Evolutionary conservation across 495 filamentous ascomycete species (phyloP).

Genomic region (Xylaria venustula): DNA sequence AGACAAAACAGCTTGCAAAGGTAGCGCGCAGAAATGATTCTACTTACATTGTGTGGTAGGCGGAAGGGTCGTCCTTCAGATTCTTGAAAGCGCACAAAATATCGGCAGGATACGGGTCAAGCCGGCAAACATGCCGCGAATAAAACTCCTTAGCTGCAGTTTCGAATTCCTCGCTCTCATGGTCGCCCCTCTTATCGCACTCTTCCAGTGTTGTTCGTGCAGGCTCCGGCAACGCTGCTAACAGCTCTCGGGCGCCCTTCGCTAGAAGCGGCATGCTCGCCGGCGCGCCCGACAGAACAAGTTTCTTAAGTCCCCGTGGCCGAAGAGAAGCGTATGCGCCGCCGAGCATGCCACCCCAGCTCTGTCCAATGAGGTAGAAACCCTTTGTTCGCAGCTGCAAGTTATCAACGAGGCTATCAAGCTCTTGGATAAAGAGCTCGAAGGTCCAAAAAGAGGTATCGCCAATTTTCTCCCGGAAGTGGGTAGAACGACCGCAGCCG

Average conservation of each 20-base stretch:
- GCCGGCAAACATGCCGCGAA: slow-evolving; percentile 39
- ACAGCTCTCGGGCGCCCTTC: background rate
- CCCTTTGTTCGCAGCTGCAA: slow-evolving; percentile 35
- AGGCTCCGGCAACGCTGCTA: background rate
- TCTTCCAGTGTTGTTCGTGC: slow-evolving; percentile 3
- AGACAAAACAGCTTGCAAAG: background rate
- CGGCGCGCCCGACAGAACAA: slow-evolving; percentile 41
- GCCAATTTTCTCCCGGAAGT: slow-evolving; percentile 37
- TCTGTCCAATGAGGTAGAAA: slow-evolving; percentile 50
- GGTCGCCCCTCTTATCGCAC: slow-evolving; percentile 5
- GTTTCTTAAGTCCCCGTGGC: slow-evolving; percentile 40
- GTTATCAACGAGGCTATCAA: slow-evolving; percentile 48
- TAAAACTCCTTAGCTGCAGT: slow-evolving; percentile 42
- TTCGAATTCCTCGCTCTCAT: slow-evolving; percentile 39
- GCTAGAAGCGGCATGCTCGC: slow-evolving; percentile 30
- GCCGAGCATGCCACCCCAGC: slow-evolving; percentile 55
- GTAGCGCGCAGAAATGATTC: background rate
- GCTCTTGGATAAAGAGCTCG: slow-evolving; percentile 50
- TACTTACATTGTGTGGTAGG: slow-evolving; percentile 46
- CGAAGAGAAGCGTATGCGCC: slow-evolving; percentile 29
- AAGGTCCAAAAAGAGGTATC: slow-evolving; percentile 41
- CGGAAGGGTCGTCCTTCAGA: slow-evolving; percentile 44
- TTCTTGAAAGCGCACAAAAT: slow-evolving; percentile 27
- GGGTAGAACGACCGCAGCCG: slow-evolving; percentile 50
- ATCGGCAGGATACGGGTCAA: slow-evolving; percentile 40